A percentile compares a stretch with the other conserved stretches of the same genome.
These are phyloP conservation scores for Discostella stelligera DNA, from an alignment of 352 stramenopile species.

Conservation along the genomic window DNA sequence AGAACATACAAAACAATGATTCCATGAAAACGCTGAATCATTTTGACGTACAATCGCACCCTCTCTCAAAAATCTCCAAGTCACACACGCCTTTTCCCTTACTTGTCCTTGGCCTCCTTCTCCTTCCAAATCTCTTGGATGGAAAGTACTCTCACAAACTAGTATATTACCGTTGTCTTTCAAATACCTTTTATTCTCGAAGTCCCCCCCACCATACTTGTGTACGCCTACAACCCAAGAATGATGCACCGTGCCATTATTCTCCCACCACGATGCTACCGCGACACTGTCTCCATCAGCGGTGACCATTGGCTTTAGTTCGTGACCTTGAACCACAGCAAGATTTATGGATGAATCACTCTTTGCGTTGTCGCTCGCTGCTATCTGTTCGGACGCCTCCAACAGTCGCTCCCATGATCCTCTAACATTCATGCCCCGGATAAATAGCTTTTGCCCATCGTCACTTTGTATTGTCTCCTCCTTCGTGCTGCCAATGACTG, in stretches of 20 bases:
- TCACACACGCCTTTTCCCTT: constrained; percentile 55
- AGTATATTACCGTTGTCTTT: constrained; percentile 58
- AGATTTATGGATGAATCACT: constrained; percentile 5
- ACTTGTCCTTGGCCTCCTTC: neutral
- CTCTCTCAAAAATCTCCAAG: constrained; percentile 65
- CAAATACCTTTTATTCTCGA: constrained; percentile 76
- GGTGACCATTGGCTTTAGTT: constrained; percentile 58
- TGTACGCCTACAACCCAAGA: constrained; percentile 73
- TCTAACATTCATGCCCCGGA: constrained; percentile 67
- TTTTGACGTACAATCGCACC: constrained; percentile 36
- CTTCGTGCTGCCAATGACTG: constrained; percentile 69
- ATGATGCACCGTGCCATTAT: constrained; percentile 62
- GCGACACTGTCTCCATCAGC: constrained; percentile 70
- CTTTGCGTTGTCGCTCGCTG: neutral
- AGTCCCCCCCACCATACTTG: constrained; percentile 75
- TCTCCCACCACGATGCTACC: constrained; percentile 78
- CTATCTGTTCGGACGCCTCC: constrained; percentile 42
- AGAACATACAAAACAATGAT: neutral
- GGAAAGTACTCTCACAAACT: constrained; percentile 76
- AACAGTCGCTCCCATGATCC: constrained; percentile 77
- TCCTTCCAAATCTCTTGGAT: constrained; percentile 47
- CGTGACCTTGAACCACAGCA: constrained; percentile 42
- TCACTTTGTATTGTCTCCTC: constrained; percentile 72
- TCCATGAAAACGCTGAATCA: neutral
- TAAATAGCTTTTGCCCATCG: constrained; percentile 54